A percentile compares a stretch with the other conserved stretches of the same genome.
phyloP scores from a whole-genome alignment of 164 flowering plant genomes.

The Vitis rotundifolia region DNA sequence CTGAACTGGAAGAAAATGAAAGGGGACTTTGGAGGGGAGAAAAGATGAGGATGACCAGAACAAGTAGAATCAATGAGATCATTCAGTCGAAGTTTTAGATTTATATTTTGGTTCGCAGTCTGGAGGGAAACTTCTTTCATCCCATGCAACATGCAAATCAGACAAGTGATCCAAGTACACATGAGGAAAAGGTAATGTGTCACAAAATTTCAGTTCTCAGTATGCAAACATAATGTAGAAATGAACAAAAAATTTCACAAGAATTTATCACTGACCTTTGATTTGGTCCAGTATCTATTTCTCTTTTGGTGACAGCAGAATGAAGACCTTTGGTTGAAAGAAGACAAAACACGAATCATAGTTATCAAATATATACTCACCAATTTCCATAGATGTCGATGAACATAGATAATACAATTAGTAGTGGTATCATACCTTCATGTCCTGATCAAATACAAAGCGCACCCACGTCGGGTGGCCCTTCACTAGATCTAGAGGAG shows the following conservation, averaged over 20 bases:
- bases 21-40: neutral
- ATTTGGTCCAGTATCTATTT: neutral
- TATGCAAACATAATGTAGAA: neutral
- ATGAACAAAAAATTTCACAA: neutral
- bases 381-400: neutral
- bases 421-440: neutral
- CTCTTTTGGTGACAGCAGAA: neutral
- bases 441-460: conserved; percentile 52
- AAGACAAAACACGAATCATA: neutral
- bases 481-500: conserved; percentile 31
- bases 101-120: neutral
- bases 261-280: conserved; percentile 2
- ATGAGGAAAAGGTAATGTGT: neutral
- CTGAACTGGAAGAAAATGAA: too few species aligned
- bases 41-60: neutral
- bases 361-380: neutral
- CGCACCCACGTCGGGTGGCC: conserved; percentile 70
- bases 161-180: neutral
- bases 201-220: neutral
- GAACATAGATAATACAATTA: neutral
- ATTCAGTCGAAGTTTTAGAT: neutral
- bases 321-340: neutral
- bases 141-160: neutral
- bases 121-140: neutral
- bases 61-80: neutral